phyloP scores from a whole-genome alignment of 345 rosid genomes.

The Bretschneidera sinensis region DNA sequence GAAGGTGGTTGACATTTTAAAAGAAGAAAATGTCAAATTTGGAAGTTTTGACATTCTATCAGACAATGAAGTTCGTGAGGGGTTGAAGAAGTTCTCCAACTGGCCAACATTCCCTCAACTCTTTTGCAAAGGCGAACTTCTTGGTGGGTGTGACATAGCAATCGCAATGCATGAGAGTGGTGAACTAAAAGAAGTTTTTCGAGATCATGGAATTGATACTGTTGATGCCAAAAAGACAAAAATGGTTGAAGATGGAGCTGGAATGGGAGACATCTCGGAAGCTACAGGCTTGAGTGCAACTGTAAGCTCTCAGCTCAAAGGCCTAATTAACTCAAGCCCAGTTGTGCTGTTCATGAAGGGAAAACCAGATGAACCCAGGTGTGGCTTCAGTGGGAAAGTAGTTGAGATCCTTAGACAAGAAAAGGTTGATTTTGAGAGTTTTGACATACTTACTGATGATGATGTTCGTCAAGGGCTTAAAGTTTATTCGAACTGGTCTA shows the following conservation, averaged over 20 bases:
- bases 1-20: slow-evolving; percentile 69
- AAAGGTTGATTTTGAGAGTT: slow-evolving; percentile 66
- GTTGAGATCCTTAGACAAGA: slow-evolving; percentile 78
- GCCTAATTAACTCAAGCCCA: slow-evolving; percentile 59
- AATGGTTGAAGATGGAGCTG: slow-evolving; percentile 27
- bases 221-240: slow-evolving; percentile 13
- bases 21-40: slow-evolving; percentile 67
- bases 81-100: slow-evolving; percentile 87
- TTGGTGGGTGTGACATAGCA: slow-evolving; percentile 88
- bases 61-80: slow-evolving; percentile 78
- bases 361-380: slow-evolving; percentile 77
- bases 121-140: slow-evolving; percentile 89
- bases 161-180: slow-evolving; percentile 91
- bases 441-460: slow-evolving; percentile 71
- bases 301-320: slow-evolving; percentile 49
- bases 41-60: slow-evolving; percentile 80
- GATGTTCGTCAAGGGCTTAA: slow-evolving; percentile 94
- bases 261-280: slow-evolving; percentile 46
- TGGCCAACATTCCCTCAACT: slow-evolving; percentile 99
- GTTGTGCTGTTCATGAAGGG: slow-evolving; percentile 97
- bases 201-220: slow-evolving; percentile 53
- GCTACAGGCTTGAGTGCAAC: slow-evolving; percentile 53
- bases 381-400: slow-evolving; percentile 90
- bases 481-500: slow-evolving; percentile 93
- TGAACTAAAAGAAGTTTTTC: slow-evolving; percentile 71